Base-by-base conservation (phyloP, 139 green algal species). In the Chlamydomonas sphaeroides region DNA sequence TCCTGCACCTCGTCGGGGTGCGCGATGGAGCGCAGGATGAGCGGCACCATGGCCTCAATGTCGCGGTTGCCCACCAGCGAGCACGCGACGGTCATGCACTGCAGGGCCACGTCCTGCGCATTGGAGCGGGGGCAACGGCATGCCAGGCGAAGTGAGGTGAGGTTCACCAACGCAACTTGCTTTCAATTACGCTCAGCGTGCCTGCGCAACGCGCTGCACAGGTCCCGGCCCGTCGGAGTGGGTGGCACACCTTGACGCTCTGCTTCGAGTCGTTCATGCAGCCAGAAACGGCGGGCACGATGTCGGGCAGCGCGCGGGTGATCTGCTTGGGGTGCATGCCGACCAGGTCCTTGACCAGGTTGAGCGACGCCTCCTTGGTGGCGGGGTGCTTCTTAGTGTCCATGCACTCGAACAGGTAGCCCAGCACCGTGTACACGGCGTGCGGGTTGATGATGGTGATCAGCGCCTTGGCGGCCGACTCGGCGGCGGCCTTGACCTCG, bases 41-140 rank as follows among this genome's bases (percentile, higher is more conserved):
- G 88, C 53, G 95, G 95, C n/a, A 98, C 86, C 83, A 98, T 96
- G 62, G 84, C 86, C 68, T 96, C 91, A 71, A 98, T 95, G 79
- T 98, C 96, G 63, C 89, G 87, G 94, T 98, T 98, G 85, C 88
- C 90, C 39, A 96, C 87, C 51, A 86, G 39, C 5, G 74, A 76
- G 84, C 78, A 86, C 48, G 77, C 83, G 15, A 61, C 83, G 32
- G 42, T 79, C 83, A 87, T 87, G 74, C 48, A 66, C 35, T 82
- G 62, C 6, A 83, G 78, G 35, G 86, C 88, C 23, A 85, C 68
- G 38, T 71, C 77, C 73, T 78, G 65, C 39, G 56, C 21, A 62
- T 2, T 7, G 11, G 45, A 53, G 45, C 45, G 45, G 45, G 14
- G 45, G 45, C 45, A n/a, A n/a, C n/a, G n/a, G n/a, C n/a, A n/a